Evolutionary conservation across 148 eudicot species (phyloP), one percentile per base, ranked within the genome.

Genomic region (Suaeda aralocaspica): DNA sequence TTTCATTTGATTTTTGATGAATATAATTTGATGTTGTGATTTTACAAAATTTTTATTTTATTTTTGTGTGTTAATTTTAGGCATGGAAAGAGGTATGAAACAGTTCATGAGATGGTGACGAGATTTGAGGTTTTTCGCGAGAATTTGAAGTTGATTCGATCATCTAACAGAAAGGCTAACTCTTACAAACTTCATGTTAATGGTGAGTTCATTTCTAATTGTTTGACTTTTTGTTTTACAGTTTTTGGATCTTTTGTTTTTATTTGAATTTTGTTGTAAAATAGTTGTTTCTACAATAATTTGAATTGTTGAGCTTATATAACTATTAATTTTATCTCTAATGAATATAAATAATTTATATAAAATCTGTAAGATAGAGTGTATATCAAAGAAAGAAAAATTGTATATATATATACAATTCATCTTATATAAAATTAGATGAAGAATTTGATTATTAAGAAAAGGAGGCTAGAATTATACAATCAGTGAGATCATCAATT

Each of bases 41-140:
- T 51, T 24, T 1, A 6, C 2, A 9, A 10, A 34, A 26, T 8
- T 28, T 29, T 67, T 67, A 8, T 5, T 3, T 4, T 29, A 5
- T 14, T 13, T 29, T 22, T 34, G 48, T 55, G 11, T 25, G 3
- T 66, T 57, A 70, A 59, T 14, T 18, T 33, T 59, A 95, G 99
- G 88, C 88, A 83, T 66, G 93, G 90, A 62, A 94, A 91, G 85
- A 91, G 77, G 78, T 95, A 95, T 22, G 92, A 85, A 70, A 77
- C 80, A 9, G 79, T 62, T 51, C 90, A 80, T 25, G 93, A 91
- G 77, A 84, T 85, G 74, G 81, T 80, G 81, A 49, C 60, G 72
- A 87, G 91, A 77, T 95, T 87, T 65, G 78, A 75, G 71, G 74
- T 88, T 2, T 95, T 83, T 72, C 72, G 73, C 28, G 92, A 91